phyloP scores from a whole-genome alignment of 2,329 filamentous ascomycete species.

The Aotearoamyces nothofagi region DNA sequence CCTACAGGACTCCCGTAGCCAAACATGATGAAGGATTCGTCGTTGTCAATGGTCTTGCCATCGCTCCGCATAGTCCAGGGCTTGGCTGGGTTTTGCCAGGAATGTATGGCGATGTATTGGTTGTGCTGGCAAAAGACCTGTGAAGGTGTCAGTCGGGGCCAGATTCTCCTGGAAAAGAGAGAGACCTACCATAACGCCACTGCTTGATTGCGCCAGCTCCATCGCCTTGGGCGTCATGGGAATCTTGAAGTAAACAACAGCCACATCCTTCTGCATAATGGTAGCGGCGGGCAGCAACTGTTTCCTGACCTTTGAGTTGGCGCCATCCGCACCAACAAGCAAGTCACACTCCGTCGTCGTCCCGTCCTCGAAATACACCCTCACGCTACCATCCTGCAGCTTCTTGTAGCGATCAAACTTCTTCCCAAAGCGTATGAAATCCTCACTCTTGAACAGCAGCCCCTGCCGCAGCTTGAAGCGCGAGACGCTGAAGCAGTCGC shows the following conservation, averaged over 20 bases:
- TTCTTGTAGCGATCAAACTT: conserved; percentile 4
- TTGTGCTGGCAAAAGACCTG: conserved; percentile 12
- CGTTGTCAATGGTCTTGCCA: conserved; percentile 8
- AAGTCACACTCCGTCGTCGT: conserved; percentile 24
- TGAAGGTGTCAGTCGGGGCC: too few relatives aligned
- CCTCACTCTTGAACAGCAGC: conserved; percentile 9
- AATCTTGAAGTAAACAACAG: conserved; percentile 17
- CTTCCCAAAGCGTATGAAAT: conserved; percentile 5
- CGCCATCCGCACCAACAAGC: conserved; percentile 79
- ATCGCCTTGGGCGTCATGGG: conserved; percentile 12
- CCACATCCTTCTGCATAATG: conserved; percentile 8
- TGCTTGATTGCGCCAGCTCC: conserved; percentile 6
- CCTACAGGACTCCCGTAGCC: conserved; percentile 10
- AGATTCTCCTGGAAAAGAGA: conserved; percentile 1
- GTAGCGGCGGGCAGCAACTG: conserved; percentile 12
- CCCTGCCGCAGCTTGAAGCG: conserved; percentile 12
- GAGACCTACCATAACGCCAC: conserved; percentile 10
- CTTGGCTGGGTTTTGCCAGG: conserved; percentile 13
- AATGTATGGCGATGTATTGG: conserved; percentile 14
- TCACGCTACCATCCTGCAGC: conserved; percentile 3
- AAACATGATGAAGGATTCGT: conserved; percentile 17
- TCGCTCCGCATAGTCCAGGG: conserved; percentile 11
- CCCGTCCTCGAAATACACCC: conserved; percentile 4
- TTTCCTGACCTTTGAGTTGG: conserved; percentile 70
- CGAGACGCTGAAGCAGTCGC: conserved; percentile 13